Evolutionary conservation across 139 green algal genomes (phyloP).

Genomic region (Chlorella sp.): DNA sequence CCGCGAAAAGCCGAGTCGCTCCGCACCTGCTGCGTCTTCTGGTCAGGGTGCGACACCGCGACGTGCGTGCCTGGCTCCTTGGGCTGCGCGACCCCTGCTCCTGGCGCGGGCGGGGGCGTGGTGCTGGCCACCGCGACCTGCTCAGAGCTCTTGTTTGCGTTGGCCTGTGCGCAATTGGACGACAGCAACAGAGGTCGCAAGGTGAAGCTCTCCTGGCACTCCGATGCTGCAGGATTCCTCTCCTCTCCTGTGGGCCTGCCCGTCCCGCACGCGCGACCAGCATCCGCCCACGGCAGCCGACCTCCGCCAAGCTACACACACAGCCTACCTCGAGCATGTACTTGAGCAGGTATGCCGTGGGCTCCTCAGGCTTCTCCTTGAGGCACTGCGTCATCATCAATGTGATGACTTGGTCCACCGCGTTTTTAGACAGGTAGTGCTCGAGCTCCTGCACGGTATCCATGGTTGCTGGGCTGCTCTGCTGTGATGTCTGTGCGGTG

Average conservation of each 20-base stretch:
- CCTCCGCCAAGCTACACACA: too few species aligned
- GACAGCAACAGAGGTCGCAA: too few species aligned
- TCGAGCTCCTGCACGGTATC: not conserved
- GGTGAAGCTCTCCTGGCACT: too few species aligned
- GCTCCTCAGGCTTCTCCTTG: constrained; percentile 4
- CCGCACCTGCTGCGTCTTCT: not conserved
- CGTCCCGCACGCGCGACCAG: too few species aligned
- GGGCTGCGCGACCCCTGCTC: not conserved
- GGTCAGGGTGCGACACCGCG: not conserved
- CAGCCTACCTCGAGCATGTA: not conserved
- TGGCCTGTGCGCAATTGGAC: too few species aligned
- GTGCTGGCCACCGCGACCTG: constrained; percentile 5
- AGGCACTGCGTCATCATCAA: not conserved
- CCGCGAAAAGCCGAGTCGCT: too few species aligned
- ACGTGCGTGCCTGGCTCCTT: not conserved
- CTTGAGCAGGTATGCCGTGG: not conserved
- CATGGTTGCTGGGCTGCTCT: constrained; percentile 2
- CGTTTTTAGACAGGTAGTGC: constrained; percentile 1
- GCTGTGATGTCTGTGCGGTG: too few species aligned
- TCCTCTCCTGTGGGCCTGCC: too few species aligned
- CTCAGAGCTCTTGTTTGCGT: not conserved
- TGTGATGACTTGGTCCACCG: not conserved
- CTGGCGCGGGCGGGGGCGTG: not conserved
- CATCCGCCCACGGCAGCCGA: too few species aligned
- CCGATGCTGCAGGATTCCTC: too few species aligned